Base-by-base conservation (phyloP, 2,329 filamentous ascomycete genomes). In the Colletotrichum orchidophilum region DNA sequence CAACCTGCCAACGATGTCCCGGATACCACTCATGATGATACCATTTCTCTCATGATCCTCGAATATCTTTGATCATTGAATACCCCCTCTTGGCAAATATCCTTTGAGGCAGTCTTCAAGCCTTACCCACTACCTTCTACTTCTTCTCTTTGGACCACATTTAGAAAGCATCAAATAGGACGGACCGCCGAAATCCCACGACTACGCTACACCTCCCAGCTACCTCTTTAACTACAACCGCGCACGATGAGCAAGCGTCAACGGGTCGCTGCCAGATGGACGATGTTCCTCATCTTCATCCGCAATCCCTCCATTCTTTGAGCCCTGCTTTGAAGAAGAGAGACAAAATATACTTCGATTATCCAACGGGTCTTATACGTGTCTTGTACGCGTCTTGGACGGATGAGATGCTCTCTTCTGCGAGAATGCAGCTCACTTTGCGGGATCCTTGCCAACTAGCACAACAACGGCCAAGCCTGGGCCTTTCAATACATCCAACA, bases 1-100 rank as follows among this genome's bases (percentile, higher is more conserved):
- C 53, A 63, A 50, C 24, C 53, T 15, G 27, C 26, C 13, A 54
- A 35, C 27, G 53, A 68, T 1, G 64, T 39, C 26, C 64, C 64
- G 5, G 69, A 54, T 39, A 71, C 69, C 31, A 69, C 55, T 12
- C 69, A 71, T 42, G 69, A 71, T 26, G 69, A 71, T n/a, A 69
- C 64, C 26, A 71, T 71, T 21, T 71, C 69, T 18, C 64, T 71
- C 31, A 71, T 71, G 64, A 68, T 71, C 11, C 64, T 68, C 42
- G 64, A 55, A 11, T 71, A 71, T n/a, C 18, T 71, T 12, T 71
- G 59, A 18, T 12, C 42, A n/a, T 5, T 3, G 35, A n/a, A 3
- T 3, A 46, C 3, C 39, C 8, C 7, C 39, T 9, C 39, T n/a
- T 21, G n/a, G n/a, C 18, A 46, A 18, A 3, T 46, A n/a, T 21